phyloP scores from a whole-genome alignment of 495 filamentous ascomycete genomes.

The Penicillium paxilli region DNA sequence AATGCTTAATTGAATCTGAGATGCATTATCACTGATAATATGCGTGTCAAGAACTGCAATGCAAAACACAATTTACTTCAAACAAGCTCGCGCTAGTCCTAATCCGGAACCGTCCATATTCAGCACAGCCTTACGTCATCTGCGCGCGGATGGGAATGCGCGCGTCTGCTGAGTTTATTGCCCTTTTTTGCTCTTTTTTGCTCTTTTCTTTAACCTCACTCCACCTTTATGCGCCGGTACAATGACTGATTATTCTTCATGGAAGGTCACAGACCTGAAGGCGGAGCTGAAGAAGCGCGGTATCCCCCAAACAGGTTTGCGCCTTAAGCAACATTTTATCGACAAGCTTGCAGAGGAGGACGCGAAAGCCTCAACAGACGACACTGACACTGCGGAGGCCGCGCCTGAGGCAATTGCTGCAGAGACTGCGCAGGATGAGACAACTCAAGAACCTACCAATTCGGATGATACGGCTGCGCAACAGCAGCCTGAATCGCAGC shows the following conservation, averaged over 20 bases:
- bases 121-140: background rate
- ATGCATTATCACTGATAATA: too few relatives aligned
- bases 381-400: background rate
- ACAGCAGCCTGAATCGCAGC: slow-evolving; percentile 10
- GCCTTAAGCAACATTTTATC: slow-evolving; percentile 50
- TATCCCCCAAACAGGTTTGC: slow-evolving; percentile 51
- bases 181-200: slow-evolving; percentile 3
- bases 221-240: slow-evolving; percentile 10
- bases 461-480: slow-evolving; percentile 7
- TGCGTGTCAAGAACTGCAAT: too few relatives aligned
- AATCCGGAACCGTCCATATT: background rate
- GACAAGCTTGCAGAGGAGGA: slow-evolving; percentile 49
- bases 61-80: too few relatives aligned
- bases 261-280: slow-evolving; percentile 55
- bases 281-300: slow-evolving; percentile 52
- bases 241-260: slow-evolving; percentile 53
- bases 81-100: background rate
- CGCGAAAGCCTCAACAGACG: slow-evolving; percentile 22
- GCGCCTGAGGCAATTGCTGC: slow-evolving; percentile 6
- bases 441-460: slow-evolving; percentile 6
- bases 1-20: too few relatives aligned
- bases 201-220: background rate
- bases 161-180: background rate
- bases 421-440: slow-evolving; percentile 13
- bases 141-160: background rate